Base-by-base conservation (phyloP, 805 yeast species). In the Yamadazyma takamatsuzukensis region DNA sequence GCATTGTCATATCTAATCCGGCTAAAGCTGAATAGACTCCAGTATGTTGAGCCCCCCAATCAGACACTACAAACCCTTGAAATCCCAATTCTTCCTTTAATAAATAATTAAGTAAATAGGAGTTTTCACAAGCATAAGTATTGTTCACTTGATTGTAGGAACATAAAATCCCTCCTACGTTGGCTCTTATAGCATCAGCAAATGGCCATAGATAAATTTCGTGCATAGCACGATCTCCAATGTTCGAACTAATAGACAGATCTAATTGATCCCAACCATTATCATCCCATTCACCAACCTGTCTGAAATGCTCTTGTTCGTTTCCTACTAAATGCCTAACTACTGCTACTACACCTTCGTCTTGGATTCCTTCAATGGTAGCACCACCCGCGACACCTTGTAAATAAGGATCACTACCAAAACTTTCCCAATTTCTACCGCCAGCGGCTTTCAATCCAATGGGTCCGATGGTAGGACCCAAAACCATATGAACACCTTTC, bases 1-100 rank as follows among this genome's bases (percentile, higher is more conserved):
- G 83, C 83, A 78, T 76, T 9, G 73, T 61, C 81, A 79, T 75
- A 52, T 79, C 84, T 21, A 76, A 53, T 2, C 85, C 85, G 2
- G 80, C 67, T 15, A 74, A 53, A 1, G 74, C 78, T 1, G 79
- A 66, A 31, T 66, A 62, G 4, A 76, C 75, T 5, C 83, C 83
- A 6, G 71, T 49, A 42, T 72, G 78, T 38, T 72, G 78, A 4
- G 80, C 83, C n/a, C 74, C 76, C 81, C 83, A 76, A 47, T 78
- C 83, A 17, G 79, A 67, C 36, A 76, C 70, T n/a, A 78, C 78
- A 51, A 75, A 78, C 0, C 83, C 84, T 54, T 78, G 82, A 46
- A 77, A 78, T 0, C 82, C 83, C 32, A 76, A 53, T 50, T 78
- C 82, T 29, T 70, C 78, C 53, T 77, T 78, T 41, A 78, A 54